phyloP scores from a whole-genome alignment of 164 flowering plant species.

The Aristolochia californica region DNA sequence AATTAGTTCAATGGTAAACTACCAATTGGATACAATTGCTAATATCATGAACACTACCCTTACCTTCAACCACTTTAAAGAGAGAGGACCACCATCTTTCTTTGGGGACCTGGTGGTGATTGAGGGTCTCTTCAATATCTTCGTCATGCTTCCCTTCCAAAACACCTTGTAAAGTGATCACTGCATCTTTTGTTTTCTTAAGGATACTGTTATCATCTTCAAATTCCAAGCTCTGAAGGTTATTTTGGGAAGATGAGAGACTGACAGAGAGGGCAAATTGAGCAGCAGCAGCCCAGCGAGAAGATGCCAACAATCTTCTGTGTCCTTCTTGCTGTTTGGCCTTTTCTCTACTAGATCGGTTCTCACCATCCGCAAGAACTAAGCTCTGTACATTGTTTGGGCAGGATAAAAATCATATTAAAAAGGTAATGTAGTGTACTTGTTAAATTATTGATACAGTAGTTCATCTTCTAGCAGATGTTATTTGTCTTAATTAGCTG shows the following conservation, averaged over 20 bases:
- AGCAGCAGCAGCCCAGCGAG: conserved; percentile 96
- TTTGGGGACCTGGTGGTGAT: conserved; percentile 46
- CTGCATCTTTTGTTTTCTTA: conserved; percentile 78
- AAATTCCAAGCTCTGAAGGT: conserved; percentile 61
- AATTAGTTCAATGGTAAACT: no score
- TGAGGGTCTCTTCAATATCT: conserved; percentile 64
- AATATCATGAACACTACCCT: not conserved
- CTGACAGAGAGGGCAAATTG: conserved; percentile 81
- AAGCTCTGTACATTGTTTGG: conserved; percentile 22
- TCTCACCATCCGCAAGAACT: conserved; percentile 47
- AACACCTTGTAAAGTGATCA: conserved; percentile 67
- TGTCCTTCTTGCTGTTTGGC: conserved; percentile 40
- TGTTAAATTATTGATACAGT: not conserved
- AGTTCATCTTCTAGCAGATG: not conserved
- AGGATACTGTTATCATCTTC: conserved; percentile 65
- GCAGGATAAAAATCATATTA: not conserved
- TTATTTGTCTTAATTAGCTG: not conserved
- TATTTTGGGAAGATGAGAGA: conserved; percentile 82
- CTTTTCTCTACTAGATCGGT: conserved; percentile 27
- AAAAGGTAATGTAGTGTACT: not conserved
- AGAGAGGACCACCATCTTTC: conserved; percentile 98
- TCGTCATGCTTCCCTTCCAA: conserved; percentile 84
- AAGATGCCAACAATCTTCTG: conserved; percentile 84
- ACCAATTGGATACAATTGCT: no score
- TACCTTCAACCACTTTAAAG: conserved; percentile 93